A percentile compares a stretch with the other conserved stretches of the same genome.
Conservation (phyloP, 169 alveolate genomes). For the Cryptosporidium xiaoi region DNA sequence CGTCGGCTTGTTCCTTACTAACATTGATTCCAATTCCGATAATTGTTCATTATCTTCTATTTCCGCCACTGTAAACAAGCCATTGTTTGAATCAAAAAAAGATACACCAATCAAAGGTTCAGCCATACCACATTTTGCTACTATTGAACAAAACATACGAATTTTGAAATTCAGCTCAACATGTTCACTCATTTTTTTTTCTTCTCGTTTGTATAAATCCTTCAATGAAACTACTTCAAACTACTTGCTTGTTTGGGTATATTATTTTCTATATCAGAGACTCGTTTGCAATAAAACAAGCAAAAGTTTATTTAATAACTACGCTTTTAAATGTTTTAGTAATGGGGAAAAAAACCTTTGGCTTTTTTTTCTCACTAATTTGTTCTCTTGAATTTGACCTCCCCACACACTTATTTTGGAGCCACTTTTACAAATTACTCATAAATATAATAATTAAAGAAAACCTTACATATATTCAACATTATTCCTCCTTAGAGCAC, state of each 20-base stretch:
- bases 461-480: too few species aligned
- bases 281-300: too few species aligned
- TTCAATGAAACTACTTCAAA: too few species aligned
- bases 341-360: background rate
- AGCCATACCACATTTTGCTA: conserved; percentile 6
- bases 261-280: too few species aligned
- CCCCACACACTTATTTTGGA: conserved; percentile 42
- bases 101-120: conserved; percentile 51
- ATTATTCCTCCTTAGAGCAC: too few species aligned
- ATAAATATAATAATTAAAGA: background rate
- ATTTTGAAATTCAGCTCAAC: background rate
- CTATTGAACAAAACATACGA: conserved; percentile 40
- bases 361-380: background rate
- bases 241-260: too few species aligned
- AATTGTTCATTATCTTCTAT: conserved; percentile 63
- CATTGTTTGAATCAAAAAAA: conserved; percentile 23
- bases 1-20: conserved; percentile 36
- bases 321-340: too few species aligned
- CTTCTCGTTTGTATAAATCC: too few species aligned
- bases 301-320: too few species aligned
- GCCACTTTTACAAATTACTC: background rate
- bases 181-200: too few species aligned
- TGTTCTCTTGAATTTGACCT: background rate
- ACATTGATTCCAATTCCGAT: conserved; percentile 56
- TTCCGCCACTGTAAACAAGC: conserved; percentile 14